Base-by-base conservation (phyloP, 208 protist genomes). In the Leishmania major region DNA sequence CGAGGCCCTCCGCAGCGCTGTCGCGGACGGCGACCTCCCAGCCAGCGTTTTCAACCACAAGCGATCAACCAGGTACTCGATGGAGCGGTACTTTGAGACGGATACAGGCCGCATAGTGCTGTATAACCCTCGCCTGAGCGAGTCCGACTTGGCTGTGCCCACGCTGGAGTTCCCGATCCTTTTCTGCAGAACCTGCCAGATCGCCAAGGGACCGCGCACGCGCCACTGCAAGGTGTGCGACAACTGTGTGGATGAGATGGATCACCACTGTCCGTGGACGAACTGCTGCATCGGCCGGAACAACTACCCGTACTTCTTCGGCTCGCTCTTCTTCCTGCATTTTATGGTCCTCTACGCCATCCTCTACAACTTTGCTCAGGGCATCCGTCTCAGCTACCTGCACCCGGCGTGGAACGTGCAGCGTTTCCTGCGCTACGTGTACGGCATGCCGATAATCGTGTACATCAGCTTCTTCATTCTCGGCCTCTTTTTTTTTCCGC, bases 211-310 rank as follows among this genome's bases (percentile, higher is more conserved):
- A 4, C 91, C 91, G 10, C 91, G 92, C 57, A 91, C 92, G 47
- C 87, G 84, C 40, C 91, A 96, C 82, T 96, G 91, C 80, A 80
- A 77, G 62, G 76, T 87, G 60, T 96, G 92, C 83, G 78, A 92
- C 62, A 86, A 82, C 77, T 96, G 91, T 53, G 88, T 94, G 2
- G 90, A 94, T 67, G 81, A 83, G 51, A 84, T 93, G 66, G 91
- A 96, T 78, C 91, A 94, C 71, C 92, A 96, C 80, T 94, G 92
- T 77, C 72, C 69, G 13, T 94, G 92, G 92, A 93, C 87, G 31
- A 89, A 89, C 51, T 91, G 84, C 64, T 94, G 91, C 81, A 87
- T 94, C 15, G 92, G 92, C 13, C 76, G 79, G 43, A 82, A 87
- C 76, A 96, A 96, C 85, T 94, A 94, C 74, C 72, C 76, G 43